Evolutionary conservation across 345 rosid species (phyloP).

Genomic region (Diplotaxis tenuifolia): DNA sequence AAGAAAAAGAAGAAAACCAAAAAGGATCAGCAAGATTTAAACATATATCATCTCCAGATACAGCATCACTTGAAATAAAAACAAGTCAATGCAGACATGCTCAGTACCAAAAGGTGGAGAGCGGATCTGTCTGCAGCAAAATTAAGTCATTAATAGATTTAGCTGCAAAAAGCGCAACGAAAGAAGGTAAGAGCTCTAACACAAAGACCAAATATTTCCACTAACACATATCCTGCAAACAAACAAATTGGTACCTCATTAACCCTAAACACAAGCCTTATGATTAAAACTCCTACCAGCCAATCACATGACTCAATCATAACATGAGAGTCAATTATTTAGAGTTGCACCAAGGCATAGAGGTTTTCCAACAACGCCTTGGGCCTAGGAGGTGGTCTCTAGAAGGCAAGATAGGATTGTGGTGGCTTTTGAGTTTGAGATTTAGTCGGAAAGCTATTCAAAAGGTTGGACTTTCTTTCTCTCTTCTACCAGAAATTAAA

Average conservation of each 20-base stretch:
- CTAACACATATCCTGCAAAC: not conserved
- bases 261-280: not conserved
- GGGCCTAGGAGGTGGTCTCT: too few species aligned
- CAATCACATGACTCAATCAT: not conserved
- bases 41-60: not conserved
- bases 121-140: conserved; percentile 41
- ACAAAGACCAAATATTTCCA: not conserved
- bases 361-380: too few species aligned
- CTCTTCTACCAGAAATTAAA: not conserved
- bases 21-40: conserved; percentile 4
- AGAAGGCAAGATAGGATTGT: not conserved
- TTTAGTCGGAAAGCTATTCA: not conserved
- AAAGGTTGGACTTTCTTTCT: not conserved
- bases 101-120: conserved; percentile 37
- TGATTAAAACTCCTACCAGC: not conserved
- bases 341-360: too few species aligned
- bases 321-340: not conserved
- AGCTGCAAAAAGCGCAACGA: conserved; percentile 37
- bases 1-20: conserved; percentile 13
- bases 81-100: conserved; percentile 26
- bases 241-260: not conserved
- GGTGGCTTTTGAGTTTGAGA: not conserved
- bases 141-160: conserved; percentile 31
- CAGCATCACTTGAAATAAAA: not conserved
- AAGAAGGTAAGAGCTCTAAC: conserved; percentile 23